Evolutionary conservation across 176 grass and related monocot species (phyloP).

Genomic region (Bothriochloa decipiens): DNA sequence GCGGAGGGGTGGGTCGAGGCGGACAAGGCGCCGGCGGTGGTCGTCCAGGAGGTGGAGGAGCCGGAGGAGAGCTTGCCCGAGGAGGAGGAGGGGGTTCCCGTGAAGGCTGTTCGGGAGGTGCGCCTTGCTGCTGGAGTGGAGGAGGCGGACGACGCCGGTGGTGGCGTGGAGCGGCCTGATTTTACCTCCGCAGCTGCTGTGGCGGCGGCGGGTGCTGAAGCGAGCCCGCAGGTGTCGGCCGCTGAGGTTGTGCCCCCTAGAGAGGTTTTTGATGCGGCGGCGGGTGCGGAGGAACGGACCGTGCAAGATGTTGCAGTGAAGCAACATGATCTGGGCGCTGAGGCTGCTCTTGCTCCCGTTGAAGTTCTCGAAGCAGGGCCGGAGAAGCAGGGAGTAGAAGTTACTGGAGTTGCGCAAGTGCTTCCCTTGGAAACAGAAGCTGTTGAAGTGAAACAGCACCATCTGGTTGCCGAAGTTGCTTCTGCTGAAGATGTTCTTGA

Average conservation of each 20-base stretch:
- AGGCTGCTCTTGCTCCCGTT: slow-evolving; percentile 14
- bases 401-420: slow-evolving; percentile 14
- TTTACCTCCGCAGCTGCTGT: slow-evolving; percentile 23
- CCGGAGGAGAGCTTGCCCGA: slow-evolving; percentile 18
- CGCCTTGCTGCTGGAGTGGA: neutral
- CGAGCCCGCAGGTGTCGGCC: neutral
- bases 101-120: neutral
- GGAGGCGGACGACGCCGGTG: slow-evolving; percentile 23
- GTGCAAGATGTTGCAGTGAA: slow-evolving; percentile 5
- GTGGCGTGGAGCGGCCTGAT: slow-evolving; percentile 27
- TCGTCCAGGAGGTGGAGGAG: neutral
- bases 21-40: slow-evolving; percentile 24
- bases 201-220: slow-evolving; percentile 19
- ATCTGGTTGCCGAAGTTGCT: slow-evolving; percentile 35
- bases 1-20: slow-evolving; percentile 47
- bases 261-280: neutral
- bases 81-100: slow-evolving; percentile 18
- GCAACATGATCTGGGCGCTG: slow-evolving; percentile 1
- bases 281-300: slow-evolving; percentile 3
- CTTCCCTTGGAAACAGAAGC: neutral
- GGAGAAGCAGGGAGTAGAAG: slow-evolving; percentile 34
- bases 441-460: slow-evolving; percentile 14
- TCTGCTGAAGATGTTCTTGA: slow-evolving; percentile 16
- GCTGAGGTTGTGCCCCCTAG: neutral
- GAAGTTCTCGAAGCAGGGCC: slow-evolving; percentile 13